Evolutionary conservation across 306 rosid species (phyloP).

Genomic region (Quercus glauca): DNA sequence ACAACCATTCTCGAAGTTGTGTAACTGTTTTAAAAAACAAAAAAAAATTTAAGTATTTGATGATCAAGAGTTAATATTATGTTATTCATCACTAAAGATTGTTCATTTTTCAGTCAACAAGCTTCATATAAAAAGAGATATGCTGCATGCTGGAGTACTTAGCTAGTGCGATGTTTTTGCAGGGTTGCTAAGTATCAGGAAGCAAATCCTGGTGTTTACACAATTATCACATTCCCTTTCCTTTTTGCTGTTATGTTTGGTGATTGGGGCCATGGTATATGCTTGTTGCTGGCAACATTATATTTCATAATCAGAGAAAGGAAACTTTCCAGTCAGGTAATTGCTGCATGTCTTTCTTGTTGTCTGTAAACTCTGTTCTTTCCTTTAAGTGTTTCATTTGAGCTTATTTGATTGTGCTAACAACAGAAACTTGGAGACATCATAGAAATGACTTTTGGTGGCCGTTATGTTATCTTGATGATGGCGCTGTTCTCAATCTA

Average conservation of each 20-base stretch:
- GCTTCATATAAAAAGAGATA: neutral
- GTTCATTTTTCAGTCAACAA: neutral
- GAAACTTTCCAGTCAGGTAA: slow-evolving; percentile 60
- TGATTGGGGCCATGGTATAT: slow-evolving; percentile 88
- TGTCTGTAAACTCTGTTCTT: slow-evolving; percentile 10
- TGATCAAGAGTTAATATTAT: neutral
- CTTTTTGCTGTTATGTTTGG: slow-evolving; percentile 92
- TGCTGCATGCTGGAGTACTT: neutral
- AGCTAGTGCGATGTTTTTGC: slow-evolving; percentile 7
- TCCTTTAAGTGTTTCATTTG: slow-evolving; percentile 11
- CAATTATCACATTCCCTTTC: slow-evolving; percentile 73
- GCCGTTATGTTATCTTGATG: slow-evolving; percentile 71
- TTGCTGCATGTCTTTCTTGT: slow-evolving; percentile 17
- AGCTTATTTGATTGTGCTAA: slow-evolving; percentile 39
- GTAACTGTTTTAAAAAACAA: neutral
- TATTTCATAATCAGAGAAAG: slow-evolving; percentile 67
- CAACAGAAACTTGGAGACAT: slow-evolving; percentile 86
- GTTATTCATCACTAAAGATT: neutral
- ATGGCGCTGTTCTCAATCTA: slow-evolving; percentile 83
- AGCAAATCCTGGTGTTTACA: slow-evolving; percentile 74
- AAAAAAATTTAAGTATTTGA: neutral
- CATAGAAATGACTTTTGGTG: slow-evolving; percentile 77
- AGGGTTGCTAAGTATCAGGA: slow-evolving; percentile 82
- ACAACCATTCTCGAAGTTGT: neutral
- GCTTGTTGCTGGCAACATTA: slow-evolving; percentile 68